Evolutionary conservation across 257 asterid species (phyloP).

Genomic region (Ophiorrhiza pumila): DNA sequence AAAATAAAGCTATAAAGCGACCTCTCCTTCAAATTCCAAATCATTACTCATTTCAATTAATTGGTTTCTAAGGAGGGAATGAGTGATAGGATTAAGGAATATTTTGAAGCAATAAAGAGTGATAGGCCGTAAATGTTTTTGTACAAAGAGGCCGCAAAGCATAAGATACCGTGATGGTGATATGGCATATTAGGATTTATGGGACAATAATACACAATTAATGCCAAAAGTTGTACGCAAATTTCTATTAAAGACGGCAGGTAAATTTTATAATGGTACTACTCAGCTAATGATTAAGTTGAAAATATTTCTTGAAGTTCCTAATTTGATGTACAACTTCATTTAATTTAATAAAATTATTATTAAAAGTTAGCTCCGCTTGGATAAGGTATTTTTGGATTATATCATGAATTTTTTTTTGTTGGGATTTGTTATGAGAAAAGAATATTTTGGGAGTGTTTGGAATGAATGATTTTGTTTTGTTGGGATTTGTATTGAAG

Average conservation of each 20-base stretch:
- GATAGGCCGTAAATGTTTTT: background rate
- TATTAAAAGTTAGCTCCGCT: no score
- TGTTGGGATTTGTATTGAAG: no score
- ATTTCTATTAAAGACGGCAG: background rate
- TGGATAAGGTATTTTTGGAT: no score
- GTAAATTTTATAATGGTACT: no score
- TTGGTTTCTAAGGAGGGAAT: background rate
- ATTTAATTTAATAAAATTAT: background rate
- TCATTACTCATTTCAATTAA: background rate
- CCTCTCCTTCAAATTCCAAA: background rate
- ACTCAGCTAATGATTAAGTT: conserved; percentile 12
- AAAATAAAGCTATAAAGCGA: no score
- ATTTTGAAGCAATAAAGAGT: conserved; percentile 1
- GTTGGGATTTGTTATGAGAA: no score
- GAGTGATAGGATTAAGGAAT: no score
- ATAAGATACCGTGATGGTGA: background rate
- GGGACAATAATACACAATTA: background rate
- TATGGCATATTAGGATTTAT: background rate
- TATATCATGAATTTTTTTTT: no score
- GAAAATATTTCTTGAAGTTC: background rate
- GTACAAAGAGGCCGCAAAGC: background rate
- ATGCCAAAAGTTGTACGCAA: background rate
- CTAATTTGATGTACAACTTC: background rate
- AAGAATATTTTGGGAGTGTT: no score
- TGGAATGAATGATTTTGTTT: no score